phyloP scores from a whole-genome alignment of 2,329 filamentous ascomycete genomes.

The Cladosporium sp. region DNA sequence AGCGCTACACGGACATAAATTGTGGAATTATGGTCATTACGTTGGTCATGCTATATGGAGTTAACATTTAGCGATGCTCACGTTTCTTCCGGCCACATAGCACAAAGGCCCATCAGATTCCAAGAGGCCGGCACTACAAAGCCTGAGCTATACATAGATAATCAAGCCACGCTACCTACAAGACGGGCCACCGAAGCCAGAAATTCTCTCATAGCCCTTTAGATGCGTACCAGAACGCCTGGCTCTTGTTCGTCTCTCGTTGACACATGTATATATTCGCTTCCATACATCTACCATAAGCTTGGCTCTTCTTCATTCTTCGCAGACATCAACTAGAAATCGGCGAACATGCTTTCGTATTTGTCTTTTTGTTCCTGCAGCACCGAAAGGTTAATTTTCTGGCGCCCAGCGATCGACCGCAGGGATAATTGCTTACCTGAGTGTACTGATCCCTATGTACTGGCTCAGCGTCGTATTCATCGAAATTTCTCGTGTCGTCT shows the following conservation, averaged over 20 bases:
- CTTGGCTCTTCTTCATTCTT: too few relatives aligned
- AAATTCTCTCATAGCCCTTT: not conserved
- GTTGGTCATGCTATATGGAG: not conserved
- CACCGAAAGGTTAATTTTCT: not conserved
- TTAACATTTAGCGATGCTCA: not conserved
- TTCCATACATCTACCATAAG: not conserved
- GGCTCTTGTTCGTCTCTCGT: not conserved
- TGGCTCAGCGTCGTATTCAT: constrained; percentile 75
- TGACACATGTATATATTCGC: constrained; percentile 5
- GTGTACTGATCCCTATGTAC: constrained; percentile 63
- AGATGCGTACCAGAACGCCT: constrained; percentile 9
- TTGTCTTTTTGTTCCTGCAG: constrained; percentile 56
- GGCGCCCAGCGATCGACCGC: not conserved
- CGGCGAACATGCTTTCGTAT: constrained; percentile 68
- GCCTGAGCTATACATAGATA: not conserved
- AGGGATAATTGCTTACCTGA: constrained; percentile 32
- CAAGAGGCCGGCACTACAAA: not conserved
- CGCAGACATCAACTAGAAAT: constrained; percentile 53
- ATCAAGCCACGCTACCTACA: constrained; percentile 1
- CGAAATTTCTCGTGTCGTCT: constrained; percentile 76
- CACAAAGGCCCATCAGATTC: not conserved
- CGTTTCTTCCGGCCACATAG: not conserved
- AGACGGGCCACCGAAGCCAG: not conserved
- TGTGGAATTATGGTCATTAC: not conserved
- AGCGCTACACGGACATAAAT: too few relatives aligned